These are phyloP conservation scores for Termitomyces titanicus DNA, from an alignment of 768 basidiomycete species.

Conservation along the genomic window DNA sequence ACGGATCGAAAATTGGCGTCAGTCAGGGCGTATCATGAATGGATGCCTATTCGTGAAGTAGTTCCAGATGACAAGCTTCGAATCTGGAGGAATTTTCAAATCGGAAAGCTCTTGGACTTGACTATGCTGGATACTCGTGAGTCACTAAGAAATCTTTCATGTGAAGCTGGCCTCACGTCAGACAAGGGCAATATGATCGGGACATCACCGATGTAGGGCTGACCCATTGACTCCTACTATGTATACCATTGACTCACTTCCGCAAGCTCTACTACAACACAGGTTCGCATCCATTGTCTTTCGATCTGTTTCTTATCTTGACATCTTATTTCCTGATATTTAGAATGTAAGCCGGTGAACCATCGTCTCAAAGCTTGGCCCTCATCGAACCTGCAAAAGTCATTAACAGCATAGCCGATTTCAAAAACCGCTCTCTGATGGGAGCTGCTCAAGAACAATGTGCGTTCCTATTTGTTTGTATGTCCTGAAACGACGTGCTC, in stretches of 20 bases:
- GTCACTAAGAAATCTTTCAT: conserved; percentile 2
- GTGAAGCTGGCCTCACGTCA: neutral
- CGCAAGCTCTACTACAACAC: neutral
- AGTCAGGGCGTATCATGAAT: conserved; percentile 56
- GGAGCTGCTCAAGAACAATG: conserved; percentile 50
- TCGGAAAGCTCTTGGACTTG: conserved; percentile 58
- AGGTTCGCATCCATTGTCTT: neutral
- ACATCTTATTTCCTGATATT: neutral
- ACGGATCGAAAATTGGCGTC: conserved; percentile 55
- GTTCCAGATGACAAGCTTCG: conserved; percentile 50
- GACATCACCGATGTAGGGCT: neutral
- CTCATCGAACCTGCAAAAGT: neutral
- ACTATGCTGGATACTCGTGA: conserved; percentile 63
- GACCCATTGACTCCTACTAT: too few relatives aligned
- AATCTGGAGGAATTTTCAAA: conserved; percentile 63
- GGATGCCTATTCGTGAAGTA: conserved; percentile 61
- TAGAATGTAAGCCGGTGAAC: too few relatives aligned
- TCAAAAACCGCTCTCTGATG: conserved; percentile 49
- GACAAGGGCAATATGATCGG: neutral
- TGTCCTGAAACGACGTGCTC: neutral
- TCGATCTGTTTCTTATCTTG: neutral
- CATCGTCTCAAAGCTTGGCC: too few relatives aligned
- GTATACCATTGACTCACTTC: neutral
- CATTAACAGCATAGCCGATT: conserved; percentile 54
- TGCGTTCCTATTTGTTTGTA: conserved; percentile 26